Base-by-base conservation (phyloP, 1,284 basidiomycete species). In the Moesziomyces sp. region DNA sequence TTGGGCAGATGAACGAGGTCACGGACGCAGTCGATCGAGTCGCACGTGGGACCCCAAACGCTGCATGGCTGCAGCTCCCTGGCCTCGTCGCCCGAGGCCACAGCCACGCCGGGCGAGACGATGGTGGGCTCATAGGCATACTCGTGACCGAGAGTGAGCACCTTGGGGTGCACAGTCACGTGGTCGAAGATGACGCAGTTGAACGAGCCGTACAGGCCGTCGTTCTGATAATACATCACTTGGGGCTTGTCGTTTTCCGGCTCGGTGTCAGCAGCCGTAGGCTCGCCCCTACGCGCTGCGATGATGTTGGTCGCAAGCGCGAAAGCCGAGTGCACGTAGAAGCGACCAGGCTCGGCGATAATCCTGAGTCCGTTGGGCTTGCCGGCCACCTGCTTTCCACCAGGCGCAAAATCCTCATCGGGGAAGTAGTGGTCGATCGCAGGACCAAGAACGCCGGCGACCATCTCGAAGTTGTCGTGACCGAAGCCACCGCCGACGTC, bases 401-500 rank as follows among this genome's bases (percentile, higher is more conserved):
- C 81, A 18, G 81, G 79, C 8, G 79, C 81, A 69, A 79, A 84
- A 50, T 78, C 74, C 33, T 71, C 65, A 77, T 91, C 88, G n/a
- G 95, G 94, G 86, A 99, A 99, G 85, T 93, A 90, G 45, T 87
- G 83, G 74, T 91, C 88, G 79, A 99, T 89, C 18, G 92, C 91
- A 46, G 88, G 86, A 40, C 86, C 89, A 58, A 99, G 85, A 61
- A 93, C 89, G 10, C 86, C 81, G 11, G 94, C 93, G 30, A 94
- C 93, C 54, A 88, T 85, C 80, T 93, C 93, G 84, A 99, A 96
- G 58, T 91, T 91, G 67, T 89, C 88, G 76, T 94, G 91, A 84
- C 97, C 95, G 83, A 98, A 99, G 4, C 96, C 97, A 42, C 97
- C 96, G 14, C 96, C 96, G 58, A 98, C 90, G 80, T 99, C 97